phyloP scores from a whole-genome alignment of 2,329 filamentous ascomycete species.

The Capronia americana region DNA sequence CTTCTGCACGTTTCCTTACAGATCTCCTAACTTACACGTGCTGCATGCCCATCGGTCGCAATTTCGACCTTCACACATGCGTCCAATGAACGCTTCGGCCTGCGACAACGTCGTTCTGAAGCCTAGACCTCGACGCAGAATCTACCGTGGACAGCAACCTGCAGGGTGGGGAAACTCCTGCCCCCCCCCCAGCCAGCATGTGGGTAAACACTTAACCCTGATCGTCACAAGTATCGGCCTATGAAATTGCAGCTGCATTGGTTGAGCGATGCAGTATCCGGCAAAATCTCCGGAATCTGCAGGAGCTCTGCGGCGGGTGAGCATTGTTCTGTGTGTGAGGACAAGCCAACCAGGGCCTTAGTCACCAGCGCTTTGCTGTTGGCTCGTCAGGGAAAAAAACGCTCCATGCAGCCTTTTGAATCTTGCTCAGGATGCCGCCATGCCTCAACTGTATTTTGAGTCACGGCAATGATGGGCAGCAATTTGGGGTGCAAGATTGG shows the following conservation, averaged over 20 bases:
- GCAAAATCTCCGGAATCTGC: background rate
- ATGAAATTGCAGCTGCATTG: constrained; percentile 6
- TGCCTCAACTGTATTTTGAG: background rate
- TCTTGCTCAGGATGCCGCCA: constrained; percentile 2
- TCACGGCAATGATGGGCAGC: background rate
- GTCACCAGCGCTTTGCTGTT: background rate
- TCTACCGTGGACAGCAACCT: constrained; percentile 1
- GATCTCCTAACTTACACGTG: constrained; percentile 2
- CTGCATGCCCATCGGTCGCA: constrained; percentile 3
- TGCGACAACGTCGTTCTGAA: background rate
- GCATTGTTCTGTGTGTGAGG: background rate
- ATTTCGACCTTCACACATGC: background rate
- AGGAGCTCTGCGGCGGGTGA: background rate
- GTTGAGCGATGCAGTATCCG: background rate
- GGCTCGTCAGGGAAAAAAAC: background rate
- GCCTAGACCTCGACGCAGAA: background rate
- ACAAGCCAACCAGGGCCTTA: background rate
- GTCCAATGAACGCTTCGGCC: background rate
- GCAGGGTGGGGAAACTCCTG: constrained; percentile 1
- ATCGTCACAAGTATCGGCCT: constrained; percentile 4
- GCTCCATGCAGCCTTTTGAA: background rate
- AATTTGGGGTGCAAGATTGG: background rate
- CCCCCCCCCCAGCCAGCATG: background rate
- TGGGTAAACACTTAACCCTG: constrained; percentile 8
- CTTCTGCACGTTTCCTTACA: background rate